Percentiles rank a stretch among this genome's conserved stretches.
Conservation (phyloP, 768 basidiomycete genomes). For the Suillus fuscotomentosus region DNA sequence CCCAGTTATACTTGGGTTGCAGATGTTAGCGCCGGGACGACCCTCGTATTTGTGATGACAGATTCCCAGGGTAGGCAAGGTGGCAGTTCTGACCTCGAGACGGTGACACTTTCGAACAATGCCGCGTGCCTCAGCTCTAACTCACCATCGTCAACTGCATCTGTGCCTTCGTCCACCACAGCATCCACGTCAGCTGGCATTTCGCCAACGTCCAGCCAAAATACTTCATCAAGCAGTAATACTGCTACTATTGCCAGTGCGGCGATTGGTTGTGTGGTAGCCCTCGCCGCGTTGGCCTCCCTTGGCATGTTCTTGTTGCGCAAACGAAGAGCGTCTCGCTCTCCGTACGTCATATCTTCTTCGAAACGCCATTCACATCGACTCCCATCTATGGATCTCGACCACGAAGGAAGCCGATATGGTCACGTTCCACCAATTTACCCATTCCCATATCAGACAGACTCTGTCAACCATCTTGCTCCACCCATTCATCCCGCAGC, state of each 20-base stretch:
- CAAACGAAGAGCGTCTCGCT: constrained; percentile 20
- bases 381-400: constrained; percentile 40
- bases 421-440: constrained; percentile 35
- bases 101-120: constrained; percentile 47
- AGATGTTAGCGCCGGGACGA: constrained; percentile 56
- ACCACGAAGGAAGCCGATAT: constrained; percentile 18
- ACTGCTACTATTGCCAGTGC: constrained; percentile 46
- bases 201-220: constrained; percentile 18
- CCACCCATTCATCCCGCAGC: constrained; percentile 10
- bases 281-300: constrained; percentile 49
- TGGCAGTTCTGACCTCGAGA: constrained; percentile 54
- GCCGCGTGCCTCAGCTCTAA: constrained; percentile 47
- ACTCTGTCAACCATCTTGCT: constrained; percentile 16
- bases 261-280: constrained; percentile 52
- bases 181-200: constrained; percentile 15
- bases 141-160: constrained; percentile 55
- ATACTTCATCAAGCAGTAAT: constrained; percentile 31
- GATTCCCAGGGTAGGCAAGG: constrained; percentile 52
- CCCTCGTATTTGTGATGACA: constrained; percentile 54
- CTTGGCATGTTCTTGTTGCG: constrained; percentile 52
- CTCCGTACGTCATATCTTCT: constrained; percentile 29
- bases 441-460: constrained; percentile 30
- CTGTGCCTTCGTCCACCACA: constrained; percentile 23
- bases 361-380: constrained; percentile 29
- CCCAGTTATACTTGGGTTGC: constrained; percentile 52